Conservation (phyloP, 2,329 filamentous ascomycete species). For the Aureobasidium uvarum region DNA sequence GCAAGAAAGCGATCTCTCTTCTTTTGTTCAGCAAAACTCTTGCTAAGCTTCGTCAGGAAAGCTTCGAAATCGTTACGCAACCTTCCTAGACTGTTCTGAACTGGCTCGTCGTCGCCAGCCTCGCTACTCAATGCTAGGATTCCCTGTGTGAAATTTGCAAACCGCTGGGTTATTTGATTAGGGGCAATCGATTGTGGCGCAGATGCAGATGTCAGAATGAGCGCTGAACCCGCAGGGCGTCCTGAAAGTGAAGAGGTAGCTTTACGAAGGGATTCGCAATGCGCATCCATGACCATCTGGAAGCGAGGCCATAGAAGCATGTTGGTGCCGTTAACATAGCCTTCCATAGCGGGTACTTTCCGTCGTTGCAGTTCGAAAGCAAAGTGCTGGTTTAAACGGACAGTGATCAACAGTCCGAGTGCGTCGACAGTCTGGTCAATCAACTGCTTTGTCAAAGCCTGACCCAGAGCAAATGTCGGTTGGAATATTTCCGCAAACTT, state of each 20-base stretch:
- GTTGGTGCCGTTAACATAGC: slow-evolving; percentile 89
- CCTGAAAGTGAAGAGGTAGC: slow-evolving; percentile 50
- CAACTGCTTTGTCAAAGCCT: slow-evolving; percentile 70
- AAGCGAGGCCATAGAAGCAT: slow-evolving; percentile 97
- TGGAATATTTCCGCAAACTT: slow-evolving; percentile 88
- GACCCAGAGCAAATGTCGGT: slow-evolving; percentile 81
- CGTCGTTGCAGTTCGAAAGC: slow-evolving; percentile 92
- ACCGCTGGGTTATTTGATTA: slow-evolving; percentile 90
- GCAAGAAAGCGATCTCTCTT: slow-evolving; percentile 86
- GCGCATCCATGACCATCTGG: slow-evolving; percentile 88
- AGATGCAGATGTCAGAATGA: slow-evolving; percentile 56
- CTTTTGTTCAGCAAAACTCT: slow-evolving; percentile 70
- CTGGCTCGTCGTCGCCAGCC: slow-evolving; percentile 89
- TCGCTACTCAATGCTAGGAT: slow-evolving; percentile 82
- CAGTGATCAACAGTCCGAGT: slow-evolving; percentile 83
- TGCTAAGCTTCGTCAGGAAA: slow-evolving; percentile 75
- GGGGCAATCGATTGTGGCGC: slow-evolving; percentile 73
- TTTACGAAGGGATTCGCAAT: slow-evolving; percentile 80
- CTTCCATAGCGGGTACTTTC: slow-evolving; percentile 83
- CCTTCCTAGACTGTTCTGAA: slow-evolving; percentile 74
- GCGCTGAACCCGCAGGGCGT: slow-evolving; percentile 52
- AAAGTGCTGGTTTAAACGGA: slow-evolving; percentile 88
- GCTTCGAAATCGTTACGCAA: slow-evolving; percentile 78
- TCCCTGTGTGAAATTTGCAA: slow-evolving; percentile 86
- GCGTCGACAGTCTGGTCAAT: slow-evolving; percentile 77